A percentile compares a stretch with the other conserved stretches of the same genome.
phyloP scores from a whole-genome alignment of 805 yeast genomes.

The Sugiyamaella marilandica region DNA sequence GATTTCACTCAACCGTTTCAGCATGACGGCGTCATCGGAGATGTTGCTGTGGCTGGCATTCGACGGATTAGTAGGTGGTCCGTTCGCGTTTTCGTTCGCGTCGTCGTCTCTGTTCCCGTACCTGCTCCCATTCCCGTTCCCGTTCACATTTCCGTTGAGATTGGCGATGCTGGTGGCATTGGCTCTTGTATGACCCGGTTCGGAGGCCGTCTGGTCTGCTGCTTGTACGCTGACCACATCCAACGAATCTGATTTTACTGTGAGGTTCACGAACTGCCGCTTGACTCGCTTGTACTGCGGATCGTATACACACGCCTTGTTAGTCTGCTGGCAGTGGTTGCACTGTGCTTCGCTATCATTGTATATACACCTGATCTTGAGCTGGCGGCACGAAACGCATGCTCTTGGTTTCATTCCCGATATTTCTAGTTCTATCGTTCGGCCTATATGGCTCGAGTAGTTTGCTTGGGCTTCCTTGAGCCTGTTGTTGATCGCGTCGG shows the following conservation, averaged over 20 bases:
- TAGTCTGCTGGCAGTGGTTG: background rate
- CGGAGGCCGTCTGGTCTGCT: background rate
- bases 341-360: background rate
- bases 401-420: conserved; percentile 5
- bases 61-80: too few relatives aligned
- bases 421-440: too few relatives aligned
- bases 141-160: too few relatives aligned
- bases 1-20: too few relatives aligned
- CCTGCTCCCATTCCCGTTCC: too few relatives aligned
- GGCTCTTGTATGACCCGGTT: background rate
- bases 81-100: too few relatives aligned
- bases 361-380: conserved; percentile 7
- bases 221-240: too few relatives aligned
- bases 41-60: background rate
- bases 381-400: conserved; percentile 7
- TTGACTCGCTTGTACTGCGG: conserved; percentile 1
- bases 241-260: background rate
- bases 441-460: too few relatives aligned
- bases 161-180: too few relatives aligned
- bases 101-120: too few relatives aligned
- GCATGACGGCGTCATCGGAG: background rate
- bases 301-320: conserved; percentile 5
- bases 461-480: too few relatives aligned
- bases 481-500: too few relatives aligned
- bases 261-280: background rate